Evolutionary conservation across 371 early-diverging fungal species (phyloP), one percentile per base, ranked within the genome.

Genomic region (Lichtheimia ramosa): DNA sequence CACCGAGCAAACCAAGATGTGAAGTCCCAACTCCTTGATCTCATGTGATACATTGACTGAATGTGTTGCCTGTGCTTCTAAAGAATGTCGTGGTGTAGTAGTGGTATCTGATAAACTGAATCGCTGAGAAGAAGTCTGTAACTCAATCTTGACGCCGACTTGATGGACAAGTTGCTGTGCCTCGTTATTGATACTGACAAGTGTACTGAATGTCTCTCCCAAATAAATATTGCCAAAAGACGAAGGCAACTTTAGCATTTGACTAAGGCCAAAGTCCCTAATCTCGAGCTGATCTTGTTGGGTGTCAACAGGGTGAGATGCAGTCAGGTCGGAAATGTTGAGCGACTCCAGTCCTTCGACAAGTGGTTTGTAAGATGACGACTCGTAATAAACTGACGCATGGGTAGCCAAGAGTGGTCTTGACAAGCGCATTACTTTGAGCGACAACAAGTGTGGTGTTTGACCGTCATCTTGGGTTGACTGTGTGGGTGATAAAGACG

Each of bases 371-470:
- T 65, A 56, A 3, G 66, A 59, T 6, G 68, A 27, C 24, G 69
- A 39, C 60, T 77, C 83, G 60, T 80, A 82, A 59, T 75, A 79
- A 39, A 74, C 66, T 10, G 79, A 81, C n/a, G 75, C 69, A 6
- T 83, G 78, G 34, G 74, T 75, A 24, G 84, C 81, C 52, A 94
- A 80, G 6, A 85, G 71, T 14, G 96, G 96, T 54, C 88, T 85
- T 55, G 95, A 89, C 55, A 96, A 83, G 10, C 97, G 88, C 92
- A 96, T 92, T 34, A 96, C 96, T 68, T 94, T 95, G 42, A 96
- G 83, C 0, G 92, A 85, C 40, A 96, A 80, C 20, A 85, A 77
- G 67, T 94, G 94, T 24, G 78, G 78, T 5, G 56, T n/a, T 34
- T 72, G 77, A 16, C 56, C 53, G 23, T 79, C 80, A 66, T 79